These are phyloP conservation scores for Cladosporium sp. DNA, from an alignment of 2,329 filamentous ascomycete species.

Conservation along the genomic window DNA sequence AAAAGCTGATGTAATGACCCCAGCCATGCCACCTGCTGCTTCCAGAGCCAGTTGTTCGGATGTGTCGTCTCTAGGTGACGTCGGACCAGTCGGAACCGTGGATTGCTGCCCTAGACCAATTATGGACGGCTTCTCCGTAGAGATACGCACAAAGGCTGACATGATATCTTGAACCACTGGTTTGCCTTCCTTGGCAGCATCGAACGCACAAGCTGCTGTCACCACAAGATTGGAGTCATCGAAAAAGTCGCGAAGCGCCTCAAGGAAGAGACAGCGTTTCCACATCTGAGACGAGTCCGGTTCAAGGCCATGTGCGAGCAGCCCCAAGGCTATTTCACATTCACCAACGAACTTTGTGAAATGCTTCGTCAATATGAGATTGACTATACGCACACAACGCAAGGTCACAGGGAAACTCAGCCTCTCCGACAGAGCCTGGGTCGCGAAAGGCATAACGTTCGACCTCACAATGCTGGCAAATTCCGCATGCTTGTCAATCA, in stretches of 20 bases:
- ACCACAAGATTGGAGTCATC: constrained; percentile 71
- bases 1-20: constrained; percentile 72
- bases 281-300: constrained; percentile 71
- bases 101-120: constrained; percentile 89
- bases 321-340: constrained; percentile 73
- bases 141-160: constrained; percentile 82
- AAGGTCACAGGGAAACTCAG: constrained; percentile 76
- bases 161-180: constrained; percentile 75
- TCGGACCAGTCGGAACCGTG: constrained; percentile 63
- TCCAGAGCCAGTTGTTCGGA: constrained; percentile 85
- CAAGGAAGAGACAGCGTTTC: constrained; percentile 87
- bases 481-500: constrained; percentile 73
- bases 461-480: constrained; percentile 71
- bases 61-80: constrained; percentile 50
- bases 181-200: constrained; percentile 65
- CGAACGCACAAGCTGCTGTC: constrained; percentile 74
- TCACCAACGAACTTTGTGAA: constrained; percentile 68
- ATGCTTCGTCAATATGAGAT: constrained; percentile 73
- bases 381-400: constrained; percentile 73
- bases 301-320: constrained; percentile 81
- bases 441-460: constrained; percentile 76
- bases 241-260: constrained; percentile 82
- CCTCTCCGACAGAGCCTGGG: constrained; percentile 69
- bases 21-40: constrained; percentile 70
- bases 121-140: constrained; percentile 79